phyloP scores from a whole-genome alignment of 2,329 filamentous ascomycete species.

The Onygenales sp. region DNA sequence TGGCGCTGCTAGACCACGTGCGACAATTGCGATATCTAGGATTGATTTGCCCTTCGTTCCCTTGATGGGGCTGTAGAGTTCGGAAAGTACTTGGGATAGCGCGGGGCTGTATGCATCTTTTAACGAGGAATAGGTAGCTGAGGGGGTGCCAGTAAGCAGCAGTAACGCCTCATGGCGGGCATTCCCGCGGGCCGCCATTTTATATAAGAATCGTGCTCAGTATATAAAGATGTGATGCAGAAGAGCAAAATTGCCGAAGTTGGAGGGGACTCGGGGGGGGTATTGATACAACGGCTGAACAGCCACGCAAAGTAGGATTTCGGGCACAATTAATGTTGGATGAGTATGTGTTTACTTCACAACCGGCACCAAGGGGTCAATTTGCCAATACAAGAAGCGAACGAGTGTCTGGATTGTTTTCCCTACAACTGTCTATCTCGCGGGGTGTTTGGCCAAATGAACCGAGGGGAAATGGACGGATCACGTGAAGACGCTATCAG shows the following conservation, averaged over 20 bases:
- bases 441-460: not conserved
- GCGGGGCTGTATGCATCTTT: constrained; percentile 52
- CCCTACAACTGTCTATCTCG: not conserved
- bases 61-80: constrained; percentile 31
- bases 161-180: constrained; percentile 28
- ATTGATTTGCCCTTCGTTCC: constrained; percentile 25
- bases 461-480: not conserved
- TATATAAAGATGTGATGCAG: not conserved
- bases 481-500: not conserved
- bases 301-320: not conserved
- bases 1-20: constrained; percentile 50
- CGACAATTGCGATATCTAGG: constrained; percentile 54
- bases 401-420: not conserved
- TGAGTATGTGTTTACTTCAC: not conserved
- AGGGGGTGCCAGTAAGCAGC: constrained; percentile 55
- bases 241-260: not conserved
- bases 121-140: constrained; percentile 43
- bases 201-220: not conserved
- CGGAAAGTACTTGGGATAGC: constrained; percentile 45
- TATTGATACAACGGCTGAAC: too few species aligned
- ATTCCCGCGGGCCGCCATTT: not conserved
- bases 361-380: not conserved
- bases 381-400: not conserved
- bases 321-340: too few species aligned
- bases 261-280: not conserved